Evolutionary conservation across 2,329 filamentous ascomycete species (phyloP).

Genomic region (Phaeophleospora eucalypticola): DNA sequence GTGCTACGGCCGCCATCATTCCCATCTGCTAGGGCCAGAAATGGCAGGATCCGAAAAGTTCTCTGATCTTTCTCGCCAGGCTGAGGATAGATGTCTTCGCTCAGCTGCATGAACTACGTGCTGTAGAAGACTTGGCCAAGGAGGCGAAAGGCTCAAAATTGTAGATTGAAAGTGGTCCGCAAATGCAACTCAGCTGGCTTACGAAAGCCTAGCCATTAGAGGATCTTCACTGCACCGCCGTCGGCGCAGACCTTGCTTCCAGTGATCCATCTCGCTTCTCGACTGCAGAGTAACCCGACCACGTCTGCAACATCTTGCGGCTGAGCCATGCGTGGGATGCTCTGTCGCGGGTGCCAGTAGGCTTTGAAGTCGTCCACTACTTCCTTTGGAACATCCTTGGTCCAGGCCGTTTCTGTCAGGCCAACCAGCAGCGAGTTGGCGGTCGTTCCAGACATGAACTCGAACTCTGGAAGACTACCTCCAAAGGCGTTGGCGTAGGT

Average conservation of each 20-base stretch:
- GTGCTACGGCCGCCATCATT: not conserved
- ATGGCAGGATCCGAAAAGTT: not conserved
- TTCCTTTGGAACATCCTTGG: conserved; percentile 10
- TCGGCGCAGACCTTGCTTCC: conserved; percentile 31
- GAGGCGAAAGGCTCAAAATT: too few species aligned
- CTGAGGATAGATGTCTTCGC: not conserved
- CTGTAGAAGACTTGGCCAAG: not conserved
- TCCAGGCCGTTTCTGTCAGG: conserved; percentile 24
- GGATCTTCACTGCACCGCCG: conserved; percentile 14
- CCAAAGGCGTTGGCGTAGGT: conserved; percentile 27
- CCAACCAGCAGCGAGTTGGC: conserved; percentile 31
- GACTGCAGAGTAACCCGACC: conserved; percentile 46
- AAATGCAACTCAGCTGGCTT: too few species aligned
- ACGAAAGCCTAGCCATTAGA: not conserved
- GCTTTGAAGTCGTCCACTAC: conserved; percentile 15
- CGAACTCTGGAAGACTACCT: conserved; percentile 8
- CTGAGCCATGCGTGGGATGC: conserved; percentile 4
- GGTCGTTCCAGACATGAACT: conserved; percentile 17
- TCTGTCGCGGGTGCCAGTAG: conserved; percentile 15
- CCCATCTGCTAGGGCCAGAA: not conserved
- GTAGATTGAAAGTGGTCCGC: too few species aligned
- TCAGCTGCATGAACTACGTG: not conserved
- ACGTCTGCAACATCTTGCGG: conserved; percentile 61
- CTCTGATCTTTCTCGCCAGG: not conserved
- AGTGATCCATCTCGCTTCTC: conserved; percentile 29